Percentiles rank a stretch among this genome's conserved stretches.
phyloP scores from a whole-genome alignment of 352 stramenopile species.

The Globisporangium ultimum region DNA sequence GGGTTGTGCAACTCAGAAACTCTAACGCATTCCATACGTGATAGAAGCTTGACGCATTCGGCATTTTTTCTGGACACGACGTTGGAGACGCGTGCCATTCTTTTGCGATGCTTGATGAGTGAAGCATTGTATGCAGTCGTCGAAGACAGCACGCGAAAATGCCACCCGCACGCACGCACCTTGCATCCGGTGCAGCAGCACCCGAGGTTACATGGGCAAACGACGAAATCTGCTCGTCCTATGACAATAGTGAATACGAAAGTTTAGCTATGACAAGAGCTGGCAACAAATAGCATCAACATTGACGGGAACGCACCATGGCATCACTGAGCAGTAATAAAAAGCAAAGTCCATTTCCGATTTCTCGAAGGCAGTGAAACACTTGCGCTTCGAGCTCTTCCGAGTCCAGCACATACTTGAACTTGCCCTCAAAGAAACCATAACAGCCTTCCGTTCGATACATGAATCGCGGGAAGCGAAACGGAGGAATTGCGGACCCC shows the following conservation, averaged over 20 bases:
- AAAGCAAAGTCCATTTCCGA: conserved; percentile 76
- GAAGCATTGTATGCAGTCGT: conserved; percentile 27
- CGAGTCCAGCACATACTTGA: conserved; percentile 74
- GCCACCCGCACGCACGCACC: neutral
- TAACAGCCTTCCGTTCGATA: conserved; percentile 44
- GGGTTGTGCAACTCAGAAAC: conserved; percentile 46
- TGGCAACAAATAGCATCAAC: neutral
- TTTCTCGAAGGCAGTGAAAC: conserved; percentile 76
- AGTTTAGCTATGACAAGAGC: neutral
- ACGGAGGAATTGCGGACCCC: conserved; percentile 65
- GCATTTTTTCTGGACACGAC: conserved; percentile 42
- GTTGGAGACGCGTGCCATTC: conserved; percentile 32
- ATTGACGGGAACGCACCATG: conserved; percentile 20
- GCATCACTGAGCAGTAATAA: conserved; percentile 38
- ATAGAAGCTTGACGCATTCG: conserved; percentile 48
- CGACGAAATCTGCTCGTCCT: conserved; percentile 1
- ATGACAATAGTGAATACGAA: neutral
- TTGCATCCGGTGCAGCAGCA: no score
- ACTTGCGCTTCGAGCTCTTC: conserved; percentile 78
- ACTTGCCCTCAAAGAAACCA: conserved; percentile 82
- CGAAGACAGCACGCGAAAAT: conserved; percentile 17
- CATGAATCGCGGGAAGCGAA: conserved; percentile 66
- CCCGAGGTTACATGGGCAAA: no score
- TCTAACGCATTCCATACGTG: conserved; percentile 65
- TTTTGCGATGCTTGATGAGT: conserved; percentile 25